Conservation (phyloP, 2,329 filamentous ascomycete species). For the Cladophialophora psammophila region DNA sequence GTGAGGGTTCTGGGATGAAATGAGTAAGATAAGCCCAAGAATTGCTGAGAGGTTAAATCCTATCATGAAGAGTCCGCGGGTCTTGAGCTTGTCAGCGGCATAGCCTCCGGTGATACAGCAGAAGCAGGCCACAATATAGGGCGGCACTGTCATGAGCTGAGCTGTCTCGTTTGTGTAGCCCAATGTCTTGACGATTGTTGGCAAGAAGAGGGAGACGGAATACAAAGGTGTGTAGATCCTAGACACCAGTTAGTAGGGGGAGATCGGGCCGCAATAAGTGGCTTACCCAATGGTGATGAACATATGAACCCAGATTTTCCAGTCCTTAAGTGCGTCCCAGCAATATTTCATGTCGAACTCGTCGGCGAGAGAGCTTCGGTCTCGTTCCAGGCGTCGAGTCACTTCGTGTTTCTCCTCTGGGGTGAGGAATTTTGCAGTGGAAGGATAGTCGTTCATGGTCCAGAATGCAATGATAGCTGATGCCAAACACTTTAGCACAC, state of each 20-base stretch:
- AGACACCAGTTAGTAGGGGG: slow-evolving; percentile 26
- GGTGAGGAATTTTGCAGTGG: slow-evolving; percentile 56
- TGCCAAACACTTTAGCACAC: background rate
- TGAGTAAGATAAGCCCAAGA: slow-evolving; percentile 78
- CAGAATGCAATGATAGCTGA: slow-evolving; percentile 53
- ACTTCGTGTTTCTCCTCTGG: slow-evolving; percentile 50
- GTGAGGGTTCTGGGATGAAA: slow-evolving; percentile 64
- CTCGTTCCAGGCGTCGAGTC: slow-evolving; percentile 49
- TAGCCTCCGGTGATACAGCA: slow-evolving; percentile 62
- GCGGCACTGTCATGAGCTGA: slow-evolving; percentile 72
- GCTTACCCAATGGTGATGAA: slow-evolving; percentile 38
- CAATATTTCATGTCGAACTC: slow-evolving; percentile 57
- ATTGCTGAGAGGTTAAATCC: slow-evolving; percentile 72
- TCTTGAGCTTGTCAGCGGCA: slow-evolving; percentile 63
- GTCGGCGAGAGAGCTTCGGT: slow-evolving; percentile 54
- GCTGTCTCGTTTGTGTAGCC: slow-evolving; percentile 63
- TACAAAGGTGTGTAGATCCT: slow-evolving; percentile 65
- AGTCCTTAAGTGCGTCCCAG: slow-evolving; percentile 58
- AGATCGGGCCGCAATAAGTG: background rate
- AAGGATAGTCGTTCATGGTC: slow-evolving; percentile 59
- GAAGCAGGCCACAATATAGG: slow-evolving; percentile 68
- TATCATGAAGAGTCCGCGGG: slow-evolving; percentile 78
- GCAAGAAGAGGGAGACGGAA: slow-evolving; percentile 67
- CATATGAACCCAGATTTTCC: slow-evolving; percentile 56
- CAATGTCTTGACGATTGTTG: slow-evolving; percentile 64